phyloP scores from a whole-genome alignment of 2,329 filamentous ascomycete species.

The Phyllosticta citrichinensis region DNA sequence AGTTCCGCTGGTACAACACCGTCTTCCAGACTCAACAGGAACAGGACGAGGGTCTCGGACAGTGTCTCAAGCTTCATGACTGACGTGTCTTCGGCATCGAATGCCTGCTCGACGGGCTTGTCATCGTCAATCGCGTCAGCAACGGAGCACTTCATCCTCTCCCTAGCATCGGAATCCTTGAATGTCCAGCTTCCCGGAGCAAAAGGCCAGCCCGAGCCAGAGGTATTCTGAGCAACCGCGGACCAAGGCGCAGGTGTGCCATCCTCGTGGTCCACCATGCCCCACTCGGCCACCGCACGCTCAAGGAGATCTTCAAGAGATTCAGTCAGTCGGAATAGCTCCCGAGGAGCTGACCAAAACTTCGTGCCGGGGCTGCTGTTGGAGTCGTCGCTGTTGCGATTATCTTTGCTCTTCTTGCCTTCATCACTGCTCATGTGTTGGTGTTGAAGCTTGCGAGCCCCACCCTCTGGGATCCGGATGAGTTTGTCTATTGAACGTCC shows the following conservation, averaged over 20 bases:
- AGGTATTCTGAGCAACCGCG: not conserved
- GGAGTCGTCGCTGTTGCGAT: not conserved
- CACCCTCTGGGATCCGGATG: constrained; percentile 68
- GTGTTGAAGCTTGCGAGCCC: constrained; percentile 61
- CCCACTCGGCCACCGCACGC: constrained; percentile 52
- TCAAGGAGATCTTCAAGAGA: constrained; percentile 54
- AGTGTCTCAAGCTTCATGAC: constrained; percentile 65
- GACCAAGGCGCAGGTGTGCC: constrained; percentile 39
- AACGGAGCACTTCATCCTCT: constrained; percentile 34
- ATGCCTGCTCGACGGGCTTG: constrained; percentile 47
- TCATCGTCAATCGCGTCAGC: constrained; percentile 66
- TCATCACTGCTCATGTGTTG: constrained; percentile 30
- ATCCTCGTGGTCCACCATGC: constrained; percentile 41
- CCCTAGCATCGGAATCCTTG: constrained; percentile 29
- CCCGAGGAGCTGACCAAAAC: constrained; percentile 72
- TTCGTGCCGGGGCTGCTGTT: constrained; percentile 7
- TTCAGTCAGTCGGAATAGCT: constrained; percentile 83
- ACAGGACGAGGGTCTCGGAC: constrained; percentile 60
- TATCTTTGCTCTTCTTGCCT: not conserved
- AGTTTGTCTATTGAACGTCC: constrained; percentile 82
- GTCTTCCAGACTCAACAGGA: constrained; percentile 65
- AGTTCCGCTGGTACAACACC: constrained; percentile 63
- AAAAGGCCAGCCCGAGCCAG: constrained; percentile 47
- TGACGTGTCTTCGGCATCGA: constrained; percentile 49
- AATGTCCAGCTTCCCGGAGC: constrained; percentile 40